Evolutionary conservation across 2,329 filamentous ascomycete genomes (phyloP), one percentile per base, ranked within the genome.

Genomic region (Torrubiella hemipterigena): DNA sequence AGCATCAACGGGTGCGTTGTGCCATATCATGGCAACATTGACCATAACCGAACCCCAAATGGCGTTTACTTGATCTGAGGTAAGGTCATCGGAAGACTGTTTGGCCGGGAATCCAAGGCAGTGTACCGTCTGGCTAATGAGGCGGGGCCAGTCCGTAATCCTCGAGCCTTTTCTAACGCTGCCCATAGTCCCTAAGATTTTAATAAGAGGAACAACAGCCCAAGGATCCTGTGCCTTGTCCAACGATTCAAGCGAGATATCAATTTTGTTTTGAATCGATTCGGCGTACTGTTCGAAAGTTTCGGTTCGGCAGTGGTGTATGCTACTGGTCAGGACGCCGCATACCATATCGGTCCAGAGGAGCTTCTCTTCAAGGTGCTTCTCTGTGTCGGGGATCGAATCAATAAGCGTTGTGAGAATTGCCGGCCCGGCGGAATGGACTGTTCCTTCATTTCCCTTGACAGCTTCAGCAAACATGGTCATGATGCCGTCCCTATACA

Each of bases 401-500:
- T 49, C 48, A n/a, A 77, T 47, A 5, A 81, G 54, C 2, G 62
- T 53, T 22, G 58, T 55, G 32, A 75, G 59, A 11, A 77, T 61
- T 7, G 66, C 59, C 3, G 67, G 52, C 3, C 69, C 73, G 11
- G 66, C 68, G 3, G 75, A 78, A 44, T 79, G 74, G 28, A 79
- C 55, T 2, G 61, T 65, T 29, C 65, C 46, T 3, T 74, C 72
- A 11, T 73, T 67, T 12, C 73, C 69, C 52, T 80, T 79, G 43
- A 73, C 68, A 7, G 87, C 78, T 54, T 96, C 89, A 4, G 85
- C 77, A 47, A 95, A 84, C 65, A 96, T 78, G 13, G 76, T 82
- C 84, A 94, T 95, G 27, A 95, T 56, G 33, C 89, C 91, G 49
- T 93, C 77, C 39, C 81, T 79, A 51, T 94, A 94, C 11, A 85